phyloP scores from a whole-genome alignment of 176 grass and related monocot genomes.

The Zoysia pacifica region DNA sequence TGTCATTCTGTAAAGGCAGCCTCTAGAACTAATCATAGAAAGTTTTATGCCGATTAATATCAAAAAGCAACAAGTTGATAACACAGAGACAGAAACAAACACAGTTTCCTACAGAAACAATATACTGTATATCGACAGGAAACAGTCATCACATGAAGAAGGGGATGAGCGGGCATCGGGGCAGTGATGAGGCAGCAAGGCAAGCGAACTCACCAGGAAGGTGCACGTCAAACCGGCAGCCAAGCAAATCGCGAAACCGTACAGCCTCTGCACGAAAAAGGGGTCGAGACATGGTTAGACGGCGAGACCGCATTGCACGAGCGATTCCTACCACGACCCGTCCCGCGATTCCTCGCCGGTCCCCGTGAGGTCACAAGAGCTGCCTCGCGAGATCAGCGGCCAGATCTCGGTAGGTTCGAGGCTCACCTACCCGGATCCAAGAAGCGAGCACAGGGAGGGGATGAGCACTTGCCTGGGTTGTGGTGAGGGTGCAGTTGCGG shows the following conservation, averaged over 20 bases:
- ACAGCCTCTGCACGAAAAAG: constrained; percentile 69
- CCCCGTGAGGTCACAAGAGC: background rate
- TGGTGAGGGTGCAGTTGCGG: constrained; percentile 80
- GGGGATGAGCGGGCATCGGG: background rate
- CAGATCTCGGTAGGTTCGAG: constrained; percentile 36
- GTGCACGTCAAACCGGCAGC: constrained; percentile 80
- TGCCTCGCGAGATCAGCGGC: background rate
- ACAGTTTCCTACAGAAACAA: background rate
- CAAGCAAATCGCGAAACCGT: constrained; percentile 92
- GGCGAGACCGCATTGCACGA: constrained; percentile 13
- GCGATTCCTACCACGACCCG: background rate
- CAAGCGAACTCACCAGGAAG: constrained; percentile 67
- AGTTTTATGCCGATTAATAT: background rate
- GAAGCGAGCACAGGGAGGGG: background rate
- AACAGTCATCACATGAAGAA: background rate
- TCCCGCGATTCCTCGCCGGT: background rate
- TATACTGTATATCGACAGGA: background rate
- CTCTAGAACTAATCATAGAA: background rate
- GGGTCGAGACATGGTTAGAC: background rate
- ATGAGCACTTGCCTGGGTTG: constrained; percentile 61
- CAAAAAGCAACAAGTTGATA: background rate
- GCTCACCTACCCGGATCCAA: constrained; percentile 8
- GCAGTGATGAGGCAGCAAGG: background rate
- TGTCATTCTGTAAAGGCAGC: background rate
- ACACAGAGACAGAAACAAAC: background rate